Evolutionary conservation across 2,329 filamentous ascomycete genomes (phyloP).

Genomic region (Clonostachys solani): DNA sequence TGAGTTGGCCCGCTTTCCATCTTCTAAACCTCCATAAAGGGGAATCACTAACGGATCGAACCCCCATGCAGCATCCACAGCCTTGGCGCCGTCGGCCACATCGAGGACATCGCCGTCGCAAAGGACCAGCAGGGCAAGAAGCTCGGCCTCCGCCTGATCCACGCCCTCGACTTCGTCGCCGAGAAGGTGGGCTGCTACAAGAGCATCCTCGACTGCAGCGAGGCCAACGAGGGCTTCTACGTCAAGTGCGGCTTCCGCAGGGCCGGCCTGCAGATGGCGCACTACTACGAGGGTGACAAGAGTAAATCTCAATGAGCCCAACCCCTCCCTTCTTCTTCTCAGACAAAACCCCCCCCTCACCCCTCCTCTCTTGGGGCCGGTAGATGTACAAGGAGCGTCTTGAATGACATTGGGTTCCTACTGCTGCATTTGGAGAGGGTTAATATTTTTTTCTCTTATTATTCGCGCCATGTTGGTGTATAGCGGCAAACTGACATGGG

Average conservation of each 20-base stretch:
- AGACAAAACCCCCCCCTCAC: too few species aligned
- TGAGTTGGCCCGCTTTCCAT: constrained; percentile 36
- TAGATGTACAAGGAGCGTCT: too few species aligned
- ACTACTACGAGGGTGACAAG: constrained; percentile 72
- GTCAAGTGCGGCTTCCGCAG: constrained; percentile 94
- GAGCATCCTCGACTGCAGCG: constrained; percentile 94
- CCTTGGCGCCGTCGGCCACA: constrained; percentile 83
- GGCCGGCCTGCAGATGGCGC: constrained; percentile 93
- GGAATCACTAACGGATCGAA: background rate
- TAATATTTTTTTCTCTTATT: too few species aligned
- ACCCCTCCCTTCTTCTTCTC: too few species aligned
- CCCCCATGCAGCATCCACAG: constrained; percentile 61
- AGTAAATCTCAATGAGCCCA: constrained; percentile 28
- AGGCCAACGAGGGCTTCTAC: constrained; percentile 96
- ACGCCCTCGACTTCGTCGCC: constrained; percentile 86
- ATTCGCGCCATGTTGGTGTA: too few species aligned
- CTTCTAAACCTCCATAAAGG: background rate
- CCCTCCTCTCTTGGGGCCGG: too few species aligned
- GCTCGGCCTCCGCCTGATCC: constrained; percentile 85
- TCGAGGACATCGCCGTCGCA: constrained; percentile 94
- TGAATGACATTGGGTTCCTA: too few species aligned
- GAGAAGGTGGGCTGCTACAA: constrained; percentile 92
- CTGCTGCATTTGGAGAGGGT: too few species aligned
- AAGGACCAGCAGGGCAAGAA: constrained; percentile 98
- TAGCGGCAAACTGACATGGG: too few species aligned